Conservation (phyloP, 495 filamentous ascomycete genomes). For the Penicillium goetzii region DNA sequence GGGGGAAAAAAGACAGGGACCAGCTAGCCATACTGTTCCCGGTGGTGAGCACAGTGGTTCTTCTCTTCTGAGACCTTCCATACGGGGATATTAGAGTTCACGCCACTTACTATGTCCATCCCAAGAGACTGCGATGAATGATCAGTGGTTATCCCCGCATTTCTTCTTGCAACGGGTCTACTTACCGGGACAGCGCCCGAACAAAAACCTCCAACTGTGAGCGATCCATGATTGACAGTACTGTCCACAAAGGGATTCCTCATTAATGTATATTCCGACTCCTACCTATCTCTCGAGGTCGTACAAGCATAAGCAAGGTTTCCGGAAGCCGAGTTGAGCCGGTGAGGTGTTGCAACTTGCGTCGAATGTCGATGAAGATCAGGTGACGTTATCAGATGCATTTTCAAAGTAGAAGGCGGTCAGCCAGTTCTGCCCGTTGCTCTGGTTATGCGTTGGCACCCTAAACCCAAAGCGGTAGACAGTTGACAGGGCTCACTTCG, state of each 20-base stretch:
- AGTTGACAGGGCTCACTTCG: slow-evolving; percentile 40
- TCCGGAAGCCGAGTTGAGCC: slow-evolving; percentile 1
- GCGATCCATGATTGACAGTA: slow-evolving; percentile 8
- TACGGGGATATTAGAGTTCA: neutral
- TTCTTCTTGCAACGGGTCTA: slow-evolving; percentile 7
- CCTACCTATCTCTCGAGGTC: neutral
- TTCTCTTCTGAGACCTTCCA: neutral
- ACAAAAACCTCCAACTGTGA: slow-evolving; percentile 43
- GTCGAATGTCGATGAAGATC: slow-evolving; percentile 17
- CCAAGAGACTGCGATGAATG: slow-evolving; percentile 38
- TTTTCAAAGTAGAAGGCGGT: slow-evolving; percentile 31
- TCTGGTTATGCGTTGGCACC: slow-evolving; percentile 44
- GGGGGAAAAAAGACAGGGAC: slow-evolving; percentile 92
- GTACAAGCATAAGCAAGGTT: slow-evolving; percentile 2
- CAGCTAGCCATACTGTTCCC: slow-evolving; percentile 63
- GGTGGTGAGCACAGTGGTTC: neutral
- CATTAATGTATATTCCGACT: neutral
- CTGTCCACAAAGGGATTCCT: neutral
- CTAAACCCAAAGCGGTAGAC: slow-evolving; percentile 48
- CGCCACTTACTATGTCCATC: slow-evolving; percentile 49
- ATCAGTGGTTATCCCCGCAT: slow-evolving; percentile 18
- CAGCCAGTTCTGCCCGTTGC: slow-evolving; percentile 37
- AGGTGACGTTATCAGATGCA: slow-evolving; percentile 26
- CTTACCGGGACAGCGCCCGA: slow-evolving; percentile 50
- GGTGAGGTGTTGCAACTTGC: slow-evolving; percentile 6